A percentile compares a stretch with the other conserved stretches of the same genome.
Conservation (phyloP, 1,139 yeast genomes). For the Sugiyamaella japonica region DNA sequence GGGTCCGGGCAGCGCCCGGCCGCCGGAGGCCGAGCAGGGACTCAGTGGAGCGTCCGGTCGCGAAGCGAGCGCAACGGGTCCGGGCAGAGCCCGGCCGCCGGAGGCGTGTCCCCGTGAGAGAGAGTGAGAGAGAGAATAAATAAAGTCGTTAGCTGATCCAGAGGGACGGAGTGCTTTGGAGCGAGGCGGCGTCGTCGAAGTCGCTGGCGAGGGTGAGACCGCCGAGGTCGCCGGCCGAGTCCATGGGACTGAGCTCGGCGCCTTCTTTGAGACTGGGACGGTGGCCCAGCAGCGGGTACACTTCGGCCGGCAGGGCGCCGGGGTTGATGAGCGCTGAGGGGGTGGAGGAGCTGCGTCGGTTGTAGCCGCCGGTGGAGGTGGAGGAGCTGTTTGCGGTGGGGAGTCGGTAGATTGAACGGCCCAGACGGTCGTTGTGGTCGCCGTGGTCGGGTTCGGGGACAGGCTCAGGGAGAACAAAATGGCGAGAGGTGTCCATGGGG, state of each 20-base stretch:
- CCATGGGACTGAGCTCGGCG: constrained; percentile 24
- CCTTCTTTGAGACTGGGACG: constrained; percentile 21
- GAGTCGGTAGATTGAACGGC: constrained; percentile 10
- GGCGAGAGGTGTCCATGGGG: constrained; percentile 9
- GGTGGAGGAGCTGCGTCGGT: constrained; percentile 18
- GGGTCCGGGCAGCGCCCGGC: no score
- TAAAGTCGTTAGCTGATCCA: constrained; percentile 25
- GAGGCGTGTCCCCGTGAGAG: background rate
- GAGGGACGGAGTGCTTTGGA: constrained; percentile 28
- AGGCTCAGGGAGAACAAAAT: background rate
- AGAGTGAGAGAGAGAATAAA: background rate
- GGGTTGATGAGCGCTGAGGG: constrained; percentile 14
- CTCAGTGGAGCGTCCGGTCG: no score
- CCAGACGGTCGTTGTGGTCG: constrained; percentile 5
- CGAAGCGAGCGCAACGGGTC: background rate
- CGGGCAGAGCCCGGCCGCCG: constrained; percentile 2
- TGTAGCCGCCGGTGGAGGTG: constrained; percentile 5
- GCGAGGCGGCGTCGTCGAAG: constrained; percentile 28
- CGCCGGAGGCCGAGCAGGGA: background rate
- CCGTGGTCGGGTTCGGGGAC: background rate
- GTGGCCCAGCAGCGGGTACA: constrained; percentile 22
- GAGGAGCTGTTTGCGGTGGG: constrained; percentile 11
- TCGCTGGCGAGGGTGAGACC: constrained; percentile 18
- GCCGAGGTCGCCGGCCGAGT: constrained; percentile 27
- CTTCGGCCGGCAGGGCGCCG: constrained; percentile 18